phyloP scores from a whole-genome alignment of 2,329 filamentous ascomycete species.

The Neopestalotiopsis clavispora region DNA sequence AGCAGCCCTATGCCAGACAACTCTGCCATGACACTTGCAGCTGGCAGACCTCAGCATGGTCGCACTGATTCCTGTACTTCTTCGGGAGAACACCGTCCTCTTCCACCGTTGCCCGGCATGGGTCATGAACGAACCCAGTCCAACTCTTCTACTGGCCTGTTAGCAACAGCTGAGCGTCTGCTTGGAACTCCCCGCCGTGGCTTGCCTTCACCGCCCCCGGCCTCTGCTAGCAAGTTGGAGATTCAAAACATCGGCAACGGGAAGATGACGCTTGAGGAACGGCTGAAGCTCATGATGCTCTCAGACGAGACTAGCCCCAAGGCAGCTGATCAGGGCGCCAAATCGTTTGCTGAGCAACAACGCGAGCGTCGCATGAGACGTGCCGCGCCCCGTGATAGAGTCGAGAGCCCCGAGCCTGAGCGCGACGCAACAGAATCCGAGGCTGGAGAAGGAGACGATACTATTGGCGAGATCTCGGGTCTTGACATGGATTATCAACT shows the following conservation, averaged over 20 bases:
- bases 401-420: slow-evolving; percentile 49
- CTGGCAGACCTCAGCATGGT: slow-evolving; percentile 59
- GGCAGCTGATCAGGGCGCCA: slow-evolving; percentile 30
- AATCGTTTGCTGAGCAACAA: slow-evolving; percentile 64
- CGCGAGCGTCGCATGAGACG: slow-evolving; percentile 72
- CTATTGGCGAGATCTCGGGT: slow-evolving; percentile 63
- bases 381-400: slow-evolving; percentile 56
- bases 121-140: slow-evolving; percentile 49
- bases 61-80: slow-evolving; percentile 78
- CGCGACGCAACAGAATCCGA: slow-evolving; percentile 36
- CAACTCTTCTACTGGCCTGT: slow-evolving; percentile 66
- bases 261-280: slow-evolving; percentile 84
- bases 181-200: slow-evolving; percentile 65
- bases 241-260: slow-evolving; percentile 75
- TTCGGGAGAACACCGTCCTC: slow-evolving; percentile 79
- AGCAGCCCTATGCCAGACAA: slow-evolving; percentile 70
- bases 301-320: slow-evolving; percentile 61
- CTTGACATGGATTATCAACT: slow-evolving; percentile 66
- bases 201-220: slow-evolving; percentile 75
- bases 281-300: slow-evolving; percentile 87
- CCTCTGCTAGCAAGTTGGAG: slow-evolving; percentile 74
- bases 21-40: slow-evolving; percentile 46
- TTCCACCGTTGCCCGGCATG: slow-evolving; percentile 82
- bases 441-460: slow-evolving; percentile 62
- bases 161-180: slow-evolving; percentile 74